Evolutionary conservation across 768 basidiomycete species (phyloP).

Genomic region (Amanita inopinata): DNA sequence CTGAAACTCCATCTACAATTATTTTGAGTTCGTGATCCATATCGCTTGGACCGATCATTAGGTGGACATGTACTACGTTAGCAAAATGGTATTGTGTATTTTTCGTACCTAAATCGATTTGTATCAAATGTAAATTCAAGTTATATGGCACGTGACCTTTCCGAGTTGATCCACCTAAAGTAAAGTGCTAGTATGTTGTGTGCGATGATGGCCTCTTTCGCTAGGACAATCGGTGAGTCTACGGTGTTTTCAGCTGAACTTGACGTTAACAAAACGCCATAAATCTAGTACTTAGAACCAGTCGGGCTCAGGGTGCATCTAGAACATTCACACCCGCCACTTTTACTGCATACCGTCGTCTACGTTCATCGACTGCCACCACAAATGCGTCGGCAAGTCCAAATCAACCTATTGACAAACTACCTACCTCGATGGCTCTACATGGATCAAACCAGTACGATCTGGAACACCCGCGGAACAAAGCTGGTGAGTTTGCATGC

Average conservation of each 20-base stretch:
- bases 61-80: no score
- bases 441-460: conserved; percentile 77
- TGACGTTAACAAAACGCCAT: no score
- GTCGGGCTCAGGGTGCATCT: not conserved
- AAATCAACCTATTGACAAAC: conserved; percentile 25
- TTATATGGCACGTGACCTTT: no score
- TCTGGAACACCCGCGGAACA: conserved; percentile 83
- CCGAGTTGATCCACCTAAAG: no score
- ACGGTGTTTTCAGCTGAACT: not conserved
- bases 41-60: no score
- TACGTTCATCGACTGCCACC: not conserved
- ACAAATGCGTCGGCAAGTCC: not conserved
- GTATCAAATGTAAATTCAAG: no score
- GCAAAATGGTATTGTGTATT: not conserved
- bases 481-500: conserved; percentile 51
- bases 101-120: not conserved
- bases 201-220: not conserved
- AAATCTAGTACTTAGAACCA: not conserved
- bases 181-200: no score
- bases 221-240: not conserved
- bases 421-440: conserved; percentile 65
- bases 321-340: not conserved
- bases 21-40: no score
- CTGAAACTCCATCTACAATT: no score
- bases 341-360: not conserved